Evolutionary conservation across 139 green algal species (phyloP).

Genomic region (Volvox africanus): DNA sequence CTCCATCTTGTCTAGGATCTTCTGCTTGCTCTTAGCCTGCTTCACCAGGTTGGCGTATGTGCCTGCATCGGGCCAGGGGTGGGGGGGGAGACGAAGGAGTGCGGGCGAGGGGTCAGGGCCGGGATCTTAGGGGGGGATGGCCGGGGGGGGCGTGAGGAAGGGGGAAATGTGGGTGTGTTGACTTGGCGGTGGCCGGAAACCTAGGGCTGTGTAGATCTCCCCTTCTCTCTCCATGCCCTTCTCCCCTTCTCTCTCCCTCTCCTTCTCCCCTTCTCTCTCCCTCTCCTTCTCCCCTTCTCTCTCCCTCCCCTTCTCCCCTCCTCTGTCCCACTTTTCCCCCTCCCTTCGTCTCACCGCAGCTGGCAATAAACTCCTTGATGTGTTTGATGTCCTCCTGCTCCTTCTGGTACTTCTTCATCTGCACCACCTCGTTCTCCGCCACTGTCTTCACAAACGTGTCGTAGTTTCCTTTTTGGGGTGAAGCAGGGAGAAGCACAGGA

Average conservation of each 20-base stretch:
- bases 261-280: neutral
- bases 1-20: constrained; percentile 81
- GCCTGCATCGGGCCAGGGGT: constrained; percentile 42
- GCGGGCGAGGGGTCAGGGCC: neutral
- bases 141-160: neutral
- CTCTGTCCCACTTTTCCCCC: neutral
- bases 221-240: neutral
- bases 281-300: too few species aligned
- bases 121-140: neutral
- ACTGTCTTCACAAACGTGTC: constrained; percentile 90
- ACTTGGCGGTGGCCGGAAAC: too few species aligned
- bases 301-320: neutral
- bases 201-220: too few species aligned
- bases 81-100: neutral
- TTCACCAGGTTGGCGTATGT: constrained; percentile 85
- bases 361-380: constrained; percentile 85
- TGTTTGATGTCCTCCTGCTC: constrained; percentile 87
- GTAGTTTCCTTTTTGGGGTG: constrained; percentile 72
- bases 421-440: constrained; percentile 89
- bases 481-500: neutral
- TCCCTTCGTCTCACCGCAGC: constrained; percentile 50
- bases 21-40: constrained; percentile 90
- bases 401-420: constrained; percentile 97
- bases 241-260: neutral
- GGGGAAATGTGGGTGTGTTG: neutral